A percentile compares a stretch with the other conserved stretches of the same genome.
Evolutionary conservation across 768 basidiomycete genomes (phyloP).

Genomic region (Pluteus cervinus): DNA sequence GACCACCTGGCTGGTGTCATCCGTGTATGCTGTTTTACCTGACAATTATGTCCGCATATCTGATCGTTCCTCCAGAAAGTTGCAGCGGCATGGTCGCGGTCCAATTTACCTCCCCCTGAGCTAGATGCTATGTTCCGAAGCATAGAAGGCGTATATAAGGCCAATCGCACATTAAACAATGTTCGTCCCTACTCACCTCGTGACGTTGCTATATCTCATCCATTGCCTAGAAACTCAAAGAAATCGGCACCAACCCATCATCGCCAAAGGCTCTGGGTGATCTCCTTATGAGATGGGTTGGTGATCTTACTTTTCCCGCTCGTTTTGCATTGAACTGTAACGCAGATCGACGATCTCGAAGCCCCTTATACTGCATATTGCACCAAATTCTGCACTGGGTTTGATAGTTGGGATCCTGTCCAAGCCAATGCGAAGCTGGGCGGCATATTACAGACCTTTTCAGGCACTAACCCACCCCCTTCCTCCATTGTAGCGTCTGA

Average conservation of each 20-base stretch:
- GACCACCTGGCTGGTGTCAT: constrained; percentile 88
- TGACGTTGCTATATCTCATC: constrained; percentile 4
- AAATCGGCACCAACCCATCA: constrained; percentile 88
- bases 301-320: constrained; percentile 19
- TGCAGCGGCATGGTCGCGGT: constrained; percentile 95
- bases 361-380: constrained; percentile 82
- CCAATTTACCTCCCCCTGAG: constrained; percentile 88
- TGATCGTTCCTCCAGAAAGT: constrained; percentile 60
- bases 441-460: constrained; percentile 63
- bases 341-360: constrained; percentile 87
- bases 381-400: constrained; percentile 64
- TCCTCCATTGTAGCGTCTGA: constrained; percentile 30
- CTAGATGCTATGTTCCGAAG: constrained; percentile 93
- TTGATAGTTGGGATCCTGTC: constrained; percentile 81
- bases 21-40: constrained; percentile 49
- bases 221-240: constrained; percentile 74
- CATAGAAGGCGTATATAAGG: constrained; percentile 89
- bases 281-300: constrained; percentile 94
- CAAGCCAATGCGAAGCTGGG: constrained; percentile 68
- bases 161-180: constrained; percentile 73
- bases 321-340: constrained; percentile 12
- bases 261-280: constrained; percentile 94
- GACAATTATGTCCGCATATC: constrained; percentile 3
- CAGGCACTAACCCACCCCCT: constrained; percentile 56
- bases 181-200: constrained; percentile 35